Conservation (phyloP, 1,284 basidiomycete species). For the Stereum hirsutum region DNA sequence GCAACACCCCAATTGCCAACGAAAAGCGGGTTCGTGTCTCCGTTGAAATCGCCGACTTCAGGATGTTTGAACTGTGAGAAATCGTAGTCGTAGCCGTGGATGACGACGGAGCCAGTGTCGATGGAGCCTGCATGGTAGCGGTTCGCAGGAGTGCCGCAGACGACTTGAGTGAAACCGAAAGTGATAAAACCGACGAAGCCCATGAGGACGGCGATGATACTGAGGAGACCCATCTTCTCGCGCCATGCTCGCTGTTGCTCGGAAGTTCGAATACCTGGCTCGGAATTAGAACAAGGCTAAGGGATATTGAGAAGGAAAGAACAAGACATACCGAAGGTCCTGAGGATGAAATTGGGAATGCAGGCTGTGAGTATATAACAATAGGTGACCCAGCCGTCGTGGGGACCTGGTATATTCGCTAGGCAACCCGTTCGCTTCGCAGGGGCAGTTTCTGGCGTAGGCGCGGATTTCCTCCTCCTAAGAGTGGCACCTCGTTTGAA, state of each 20-base stretch:
- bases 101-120: constrained; percentile 77
- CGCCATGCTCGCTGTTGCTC: constrained; percentile 97
- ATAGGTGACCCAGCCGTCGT: constrained; percentile 95
- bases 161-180: constrained; percentile 96
- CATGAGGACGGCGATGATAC: constrained; percentile 79
- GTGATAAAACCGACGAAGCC: constrained; percentile 94
- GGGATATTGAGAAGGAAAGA: constrained; percentile 7
- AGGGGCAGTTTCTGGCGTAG: constrained; percentile 26
- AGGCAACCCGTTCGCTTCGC: constrained; percentile 49
- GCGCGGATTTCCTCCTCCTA: constrained; percentile 42
- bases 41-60: constrained; percentile 61
- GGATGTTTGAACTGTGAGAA: constrained; percentile 85
- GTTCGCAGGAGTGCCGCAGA: constrained; percentile 81
- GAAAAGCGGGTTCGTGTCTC: constrained; percentile 76
- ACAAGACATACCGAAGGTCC: constrained; percentile 48
- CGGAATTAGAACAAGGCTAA: not conserved
- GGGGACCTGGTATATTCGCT: constrained; percentile 76
- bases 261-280: constrained; percentile 76
- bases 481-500: constrained; percentile 80
- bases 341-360: constrained; percentile 69
- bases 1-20: constrained; percentile 69
- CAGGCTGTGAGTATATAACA: constrained; percentile 84
- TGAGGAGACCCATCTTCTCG: constrained; percentile 94
- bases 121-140: constrained; percentile 77
- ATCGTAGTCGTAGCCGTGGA: constrained; percentile 92